Evolutionary conservation across 139 green algal genomes (phyloP).

Genomic region (Edaphochlamys debaryana): DNA sequence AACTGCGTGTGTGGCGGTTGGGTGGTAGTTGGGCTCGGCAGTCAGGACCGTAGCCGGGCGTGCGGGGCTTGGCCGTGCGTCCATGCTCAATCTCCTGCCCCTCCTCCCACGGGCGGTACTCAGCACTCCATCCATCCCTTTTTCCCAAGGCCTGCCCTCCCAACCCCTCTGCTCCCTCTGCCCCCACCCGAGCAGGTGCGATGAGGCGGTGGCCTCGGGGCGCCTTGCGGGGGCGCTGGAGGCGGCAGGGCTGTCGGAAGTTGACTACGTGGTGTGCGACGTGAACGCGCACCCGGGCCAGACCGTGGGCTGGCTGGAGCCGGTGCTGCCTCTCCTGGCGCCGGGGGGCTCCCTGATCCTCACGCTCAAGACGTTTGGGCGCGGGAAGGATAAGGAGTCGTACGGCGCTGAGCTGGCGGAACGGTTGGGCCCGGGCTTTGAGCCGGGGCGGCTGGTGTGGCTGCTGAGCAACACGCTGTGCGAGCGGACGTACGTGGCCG

Average conservation of each 20-base stretch:
- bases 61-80: too few species aligned
- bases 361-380: constrained; percentile 57
- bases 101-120: too few species aligned
- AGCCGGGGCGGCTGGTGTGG: constrained; percentile 47
- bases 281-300: constrained; percentile 46
- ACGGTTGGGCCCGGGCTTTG: not conserved
- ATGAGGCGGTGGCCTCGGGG: not conserved
- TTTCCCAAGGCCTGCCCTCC: too few species aligned
- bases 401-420: constrained; percentile 11
- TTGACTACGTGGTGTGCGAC: constrained; percentile 50
- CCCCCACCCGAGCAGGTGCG: too few species aligned
- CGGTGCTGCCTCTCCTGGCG: constrained; percentile 50
- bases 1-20: too few species aligned
- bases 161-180: too few species aligned
- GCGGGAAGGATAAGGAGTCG: constrained; percentile 2
- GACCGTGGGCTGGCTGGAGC: constrained; percentile 25
- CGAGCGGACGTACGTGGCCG: constrained; percentile 53
- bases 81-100: too few species aligned
- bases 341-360: constrained; percentile 51
- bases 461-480: constrained; percentile 58
- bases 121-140: too few species aligned
- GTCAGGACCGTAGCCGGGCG: too few species aligned
- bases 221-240: constrained; percentile 3
- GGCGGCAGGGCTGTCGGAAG: not conserved
- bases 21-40: too few species aligned